A percentile compares a stretch with the other conserved stretches of the same genome.
phyloP scores from a whole-genome alignment of 2,329 filamentous ascomycete genomes.

The Phoma sp. region DNA sequence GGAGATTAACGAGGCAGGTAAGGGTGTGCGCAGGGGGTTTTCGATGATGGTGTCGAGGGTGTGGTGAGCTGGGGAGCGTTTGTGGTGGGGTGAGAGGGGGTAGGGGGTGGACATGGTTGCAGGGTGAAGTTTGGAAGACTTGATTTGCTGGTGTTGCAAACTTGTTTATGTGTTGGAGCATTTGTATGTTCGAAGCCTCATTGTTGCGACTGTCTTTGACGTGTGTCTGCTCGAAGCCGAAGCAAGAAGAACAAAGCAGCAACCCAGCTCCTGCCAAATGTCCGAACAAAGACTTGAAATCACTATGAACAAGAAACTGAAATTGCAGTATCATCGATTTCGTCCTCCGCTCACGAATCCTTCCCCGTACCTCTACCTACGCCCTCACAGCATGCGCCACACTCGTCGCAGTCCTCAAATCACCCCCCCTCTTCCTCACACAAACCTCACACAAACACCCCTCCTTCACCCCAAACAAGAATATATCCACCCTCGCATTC shows the following conservation, averaged over 20 bases:
- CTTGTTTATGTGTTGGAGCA: neutral
- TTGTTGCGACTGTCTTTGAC: neutral
- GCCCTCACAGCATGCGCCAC: neutral
- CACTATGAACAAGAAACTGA: too few relatives aligned
- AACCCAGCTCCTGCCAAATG: too few relatives aligned
- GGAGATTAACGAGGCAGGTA: conserved; percentile 11
- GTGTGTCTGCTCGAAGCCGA: too few relatives aligned
- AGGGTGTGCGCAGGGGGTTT: conserved; percentile 27
- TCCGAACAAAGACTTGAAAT: too few relatives aligned
- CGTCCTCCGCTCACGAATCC: too few relatives aligned
- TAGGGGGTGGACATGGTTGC: too few relatives aligned
- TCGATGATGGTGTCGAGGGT: conserved; percentile 9
- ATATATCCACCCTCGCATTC: neutral
- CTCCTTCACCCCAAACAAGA: neutral
- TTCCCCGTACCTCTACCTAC: too few relatives aligned
- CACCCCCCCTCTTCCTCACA: neutral
- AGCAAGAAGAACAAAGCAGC: too few relatives aligned
- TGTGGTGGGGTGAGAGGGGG: neutral
- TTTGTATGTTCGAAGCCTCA: too few relatives aligned
- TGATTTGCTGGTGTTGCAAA: too few relatives aligned
- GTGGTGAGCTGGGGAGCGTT: neutral
- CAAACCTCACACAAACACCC: neutral
- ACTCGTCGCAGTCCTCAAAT: neutral
- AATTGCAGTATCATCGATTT: too few relatives aligned
- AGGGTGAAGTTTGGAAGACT: too few relatives aligned